Evolutionary conservation across 768 basidiomycete genomes (phyloP).

Genomic region (Dendrothele bispora): DNA sequence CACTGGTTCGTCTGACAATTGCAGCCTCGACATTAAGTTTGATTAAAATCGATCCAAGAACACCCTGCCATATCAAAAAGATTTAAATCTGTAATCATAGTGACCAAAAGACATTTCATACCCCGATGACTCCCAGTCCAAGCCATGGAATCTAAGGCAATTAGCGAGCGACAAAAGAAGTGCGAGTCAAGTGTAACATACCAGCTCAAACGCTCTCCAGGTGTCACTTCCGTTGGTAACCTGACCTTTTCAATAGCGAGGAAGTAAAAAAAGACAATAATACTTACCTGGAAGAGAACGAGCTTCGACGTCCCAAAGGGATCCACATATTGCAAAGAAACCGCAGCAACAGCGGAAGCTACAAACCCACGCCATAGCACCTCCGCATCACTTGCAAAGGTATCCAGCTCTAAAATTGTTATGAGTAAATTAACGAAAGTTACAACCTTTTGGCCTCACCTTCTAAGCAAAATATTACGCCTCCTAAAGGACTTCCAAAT

Average conservation of each 20-base stretch:
- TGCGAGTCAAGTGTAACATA: conserved; percentile 24
- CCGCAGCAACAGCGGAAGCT: conserved; percentile 83
- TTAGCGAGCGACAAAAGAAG: conserved; percentile 1
- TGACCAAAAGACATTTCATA: conserved; percentile 26
- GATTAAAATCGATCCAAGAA: conserved; percentile 66
- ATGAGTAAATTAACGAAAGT: background rate
- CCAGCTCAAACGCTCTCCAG: conserved; percentile 75
- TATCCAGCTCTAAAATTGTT: conserved; percentile 54
- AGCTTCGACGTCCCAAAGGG: conserved; percentile 86
- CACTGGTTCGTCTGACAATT: conserved; percentile 57
- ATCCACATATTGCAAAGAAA: conserved; percentile 81
- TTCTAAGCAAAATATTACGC: conserved; percentile 84
- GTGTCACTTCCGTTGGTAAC: conserved; percentile 58
- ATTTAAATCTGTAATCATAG: conserved; percentile 5
- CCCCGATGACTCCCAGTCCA: conserved; percentile 60
- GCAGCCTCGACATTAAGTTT: conserved; percentile 65
- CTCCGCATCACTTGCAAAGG: conserved; percentile 70
- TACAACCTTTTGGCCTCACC: conserved; percentile 26
- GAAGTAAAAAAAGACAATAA: background rate
- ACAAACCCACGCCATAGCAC: conserved; percentile 89
- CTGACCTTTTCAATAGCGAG: conserved; percentile 22
- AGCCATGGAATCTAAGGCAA: conserved; percentile 68
- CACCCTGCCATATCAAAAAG: conserved; percentile 41
- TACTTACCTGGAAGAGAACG: conserved; percentile 69
- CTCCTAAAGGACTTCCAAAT: conserved; percentile 85